Conservation (phyloP, 1,139 yeast species). For the Lodderomyces metapsilosis region DNA sequence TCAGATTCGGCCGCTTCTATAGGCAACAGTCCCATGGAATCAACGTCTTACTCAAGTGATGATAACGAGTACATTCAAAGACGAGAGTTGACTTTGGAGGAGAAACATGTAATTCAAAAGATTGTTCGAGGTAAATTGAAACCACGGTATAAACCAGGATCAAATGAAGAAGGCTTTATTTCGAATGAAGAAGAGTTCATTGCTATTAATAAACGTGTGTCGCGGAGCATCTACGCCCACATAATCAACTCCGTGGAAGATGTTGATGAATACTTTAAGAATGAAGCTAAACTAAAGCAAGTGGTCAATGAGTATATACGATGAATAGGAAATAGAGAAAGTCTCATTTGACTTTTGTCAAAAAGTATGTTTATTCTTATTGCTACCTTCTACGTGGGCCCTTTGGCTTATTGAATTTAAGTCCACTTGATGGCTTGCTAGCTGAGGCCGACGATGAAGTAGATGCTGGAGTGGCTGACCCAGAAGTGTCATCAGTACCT, state of each 20-base stretch:
- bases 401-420: conserved; percentile 51
- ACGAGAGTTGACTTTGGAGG: conserved; percentile 2
- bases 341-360: neutral
- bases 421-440: conserved; percentile 11
- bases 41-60: conserved; percentile 12
- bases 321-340: neutral
- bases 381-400: conserved; percentile 51
- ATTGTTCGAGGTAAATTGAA: conserved; percentile 44
- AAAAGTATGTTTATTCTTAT: conserved; percentile 1
- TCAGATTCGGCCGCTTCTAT: conserved; percentile 6
- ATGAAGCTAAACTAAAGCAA: conserved; percentile 18
- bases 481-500: conserved; percentile 11
- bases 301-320: conserved; percentile 25
- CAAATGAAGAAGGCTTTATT: conserved; percentile 2
- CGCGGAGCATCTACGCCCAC: conserved; percentile 46
- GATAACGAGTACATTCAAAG: conserved; percentile 9
- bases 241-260: conserved; percentile 13
- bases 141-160: conserved; percentile 37
- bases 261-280: conserved; percentile 16
- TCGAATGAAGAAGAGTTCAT: conserved; percentile 33
- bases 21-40: conserved; percentile 15
- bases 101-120: conserved; percentile 2
- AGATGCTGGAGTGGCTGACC: conserved; percentile 1
- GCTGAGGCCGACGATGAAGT: conserved; percentile 12
- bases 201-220: conserved; percentile 34